Evolutionary conservation across 257 asterid species (phyloP).

Genomic region (Primulina huaijiensis): DNA sequence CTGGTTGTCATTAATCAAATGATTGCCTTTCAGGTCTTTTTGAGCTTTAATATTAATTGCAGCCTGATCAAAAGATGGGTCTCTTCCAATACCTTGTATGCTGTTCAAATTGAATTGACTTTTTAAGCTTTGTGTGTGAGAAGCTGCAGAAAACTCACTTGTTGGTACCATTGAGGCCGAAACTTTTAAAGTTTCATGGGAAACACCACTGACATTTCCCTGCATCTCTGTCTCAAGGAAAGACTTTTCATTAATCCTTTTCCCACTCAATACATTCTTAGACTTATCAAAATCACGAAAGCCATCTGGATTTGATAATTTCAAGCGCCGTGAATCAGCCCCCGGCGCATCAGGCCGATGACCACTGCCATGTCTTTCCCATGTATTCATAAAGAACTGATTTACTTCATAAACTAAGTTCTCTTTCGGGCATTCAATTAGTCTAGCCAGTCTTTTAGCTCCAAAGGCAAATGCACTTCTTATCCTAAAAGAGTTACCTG

Average conservation of each 20-base stretch:
- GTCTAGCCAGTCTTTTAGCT: slow-evolving; percentile 74
- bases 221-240: slow-evolving; percentile 32
- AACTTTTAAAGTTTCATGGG: slow-evolving; percentile 39
- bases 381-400: slow-evolving; percentile 84
- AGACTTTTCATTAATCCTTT: slow-evolving; percentile 39
- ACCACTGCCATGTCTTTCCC: slow-evolving; percentile 92
- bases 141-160: slow-evolving; percentile 40
- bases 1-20: slow-evolving; percentile 49
- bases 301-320: slow-evolving; percentile 44
- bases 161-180: slow-evolving; percentile 38
- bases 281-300: slow-evolving; percentile 39
- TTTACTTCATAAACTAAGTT: slow-evolving; percentile 56
- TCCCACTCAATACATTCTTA: slow-evolving; percentile 30
- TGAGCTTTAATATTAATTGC: slow-evolving; percentile 44
- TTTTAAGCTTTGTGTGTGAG: slow-evolving; percentile 46
- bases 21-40: slow-evolving; percentile 54
- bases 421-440: slow-evolving; percentile 71
- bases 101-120: slow-evolving; percentile 40
- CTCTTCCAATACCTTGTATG: slow-evolving; percentile 36
- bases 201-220: slow-evolving; percentile 32
- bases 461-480: slow-evolving; percentile 96
- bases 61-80: slow-evolving; percentile 39
- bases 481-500: slow-evolving; percentile 87
- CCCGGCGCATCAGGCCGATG: slow-evolving; percentile 86
- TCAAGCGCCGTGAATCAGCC: slow-evolving; percentile 37